Evolutionary conservation across 371 early-diverging fungal genomes (phyloP).

Genomic region (Mucor saturninus): DNA sequence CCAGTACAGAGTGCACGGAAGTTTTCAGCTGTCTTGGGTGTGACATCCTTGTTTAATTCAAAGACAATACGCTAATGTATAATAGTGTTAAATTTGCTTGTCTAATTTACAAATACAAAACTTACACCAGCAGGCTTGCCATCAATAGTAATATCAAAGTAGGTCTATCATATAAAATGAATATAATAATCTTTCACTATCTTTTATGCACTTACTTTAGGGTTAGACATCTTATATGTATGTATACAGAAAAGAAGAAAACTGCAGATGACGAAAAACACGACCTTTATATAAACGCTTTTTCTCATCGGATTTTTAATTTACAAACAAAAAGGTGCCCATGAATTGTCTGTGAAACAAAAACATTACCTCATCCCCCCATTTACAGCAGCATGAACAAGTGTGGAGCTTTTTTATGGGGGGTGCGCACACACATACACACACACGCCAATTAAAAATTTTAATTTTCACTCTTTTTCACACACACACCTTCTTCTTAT

Average conservation of each 20-base stretch:
- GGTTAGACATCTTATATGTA: conserved; percentile 12
- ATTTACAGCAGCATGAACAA: background rate
- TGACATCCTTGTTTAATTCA: conserved; percentile 84
- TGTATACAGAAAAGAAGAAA: background rate
- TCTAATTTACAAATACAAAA: too few species aligned
- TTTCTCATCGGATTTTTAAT: background rate
- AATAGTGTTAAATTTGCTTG: conserved; percentile 8
- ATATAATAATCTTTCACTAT: background rate
- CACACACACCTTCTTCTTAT: background rate
- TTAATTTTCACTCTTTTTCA: background rate
- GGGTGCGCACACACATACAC: background rate
- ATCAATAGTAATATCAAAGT: conserved; percentile 60
- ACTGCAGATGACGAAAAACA: background rate
- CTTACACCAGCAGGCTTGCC: conserved; percentile 58
- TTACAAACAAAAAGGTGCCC: background rate
- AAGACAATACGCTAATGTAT: conserved; percentile 39
- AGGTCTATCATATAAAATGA: conserved; percentile 32
- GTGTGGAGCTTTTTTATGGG: background rate
- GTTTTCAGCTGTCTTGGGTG: conserved; percentile 98
- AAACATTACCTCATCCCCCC: conserved; percentile 18
- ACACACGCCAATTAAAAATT: background rate
- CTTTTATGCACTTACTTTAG: conserved; percentile 7
- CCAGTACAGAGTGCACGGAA: conserved; percentile 87
- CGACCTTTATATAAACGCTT: background rate
- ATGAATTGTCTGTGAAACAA: conserved; percentile 6